phyloP scores from a whole-genome alignment of 164 flowering plant species.

The Protea cynaroides region DNA sequence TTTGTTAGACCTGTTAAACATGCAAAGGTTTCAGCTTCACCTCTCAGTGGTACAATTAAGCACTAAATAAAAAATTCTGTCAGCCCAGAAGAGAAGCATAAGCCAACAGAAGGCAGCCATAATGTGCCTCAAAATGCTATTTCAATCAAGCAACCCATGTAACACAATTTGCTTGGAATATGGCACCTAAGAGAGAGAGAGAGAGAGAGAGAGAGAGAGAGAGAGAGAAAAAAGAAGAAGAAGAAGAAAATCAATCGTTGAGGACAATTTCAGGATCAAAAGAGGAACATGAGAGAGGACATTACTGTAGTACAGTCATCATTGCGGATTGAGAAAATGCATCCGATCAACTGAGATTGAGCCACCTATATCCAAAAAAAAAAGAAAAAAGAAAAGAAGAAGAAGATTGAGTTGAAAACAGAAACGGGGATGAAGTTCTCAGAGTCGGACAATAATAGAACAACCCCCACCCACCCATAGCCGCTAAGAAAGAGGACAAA shows the following conservation, averaged over 20 bases:
- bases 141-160: background rate
- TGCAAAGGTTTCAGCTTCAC: background rate
- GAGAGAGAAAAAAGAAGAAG: too few relatives aligned
- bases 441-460: too few relatives aligned
- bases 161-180: background rate
- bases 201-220: too few relatives aligned
- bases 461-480: background rate
- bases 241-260: background rate
- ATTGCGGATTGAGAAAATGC: background rate
- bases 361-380: too few relatives aligned
- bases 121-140: background rate
- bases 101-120: background rate
- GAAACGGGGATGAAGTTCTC: too few relatives aligned
- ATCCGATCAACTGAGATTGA: background rate
- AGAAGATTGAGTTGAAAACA: background rate
- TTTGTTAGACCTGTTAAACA: constrained; percentile 58
- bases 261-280: background rate
- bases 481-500: background rate
- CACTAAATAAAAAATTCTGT: too few relatives aligned
- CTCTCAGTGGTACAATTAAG: background rate
- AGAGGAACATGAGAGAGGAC: background rate
- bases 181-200: too few relatives aligned
- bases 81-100: too few relatives aligned
- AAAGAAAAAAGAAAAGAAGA: too few relatives aligned
- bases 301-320: background rate